Evolutionary conservation across 2,329 filamentous ascomycete genomes (phyloP).

Genomic region (Esteya vermicola): DNA sequence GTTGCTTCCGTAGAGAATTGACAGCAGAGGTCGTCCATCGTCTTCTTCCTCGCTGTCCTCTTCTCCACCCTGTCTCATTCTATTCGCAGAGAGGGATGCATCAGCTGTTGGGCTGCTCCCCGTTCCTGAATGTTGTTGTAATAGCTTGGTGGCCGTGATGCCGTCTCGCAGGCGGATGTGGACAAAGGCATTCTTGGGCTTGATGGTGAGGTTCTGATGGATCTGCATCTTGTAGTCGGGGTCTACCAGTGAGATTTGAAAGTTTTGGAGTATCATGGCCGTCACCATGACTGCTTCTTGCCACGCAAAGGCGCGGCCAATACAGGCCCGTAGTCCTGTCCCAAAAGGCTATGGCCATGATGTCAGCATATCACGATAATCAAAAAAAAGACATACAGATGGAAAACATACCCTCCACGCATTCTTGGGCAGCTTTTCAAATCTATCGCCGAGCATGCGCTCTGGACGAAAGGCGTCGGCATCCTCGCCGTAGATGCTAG

Average conservation of each 20-base stretch:
- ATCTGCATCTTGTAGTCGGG: slow-evolving; percentile 40
- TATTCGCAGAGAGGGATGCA: not conserved
- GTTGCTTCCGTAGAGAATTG: slow-evolving; percentile 58
- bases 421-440: slow-evolving; percentile 23
- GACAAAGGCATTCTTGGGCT: slow-evolving; percentile 47
- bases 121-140: slow-evolving; percentile 4
- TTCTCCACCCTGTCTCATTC: not conserved
- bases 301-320: slow-evolving; percentile 38
- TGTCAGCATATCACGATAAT: not conserved
- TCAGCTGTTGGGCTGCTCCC: not conserved
- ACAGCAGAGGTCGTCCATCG: slow-evolving; percentile 29
- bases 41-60: not conserved
- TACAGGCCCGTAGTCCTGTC: slow-evolving; percentile 36
- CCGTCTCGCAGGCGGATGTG: slow-evolving; percentile 37
- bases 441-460: slow-evolving; percentile 43
- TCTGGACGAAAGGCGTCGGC: slow-evolving; percentile 45
- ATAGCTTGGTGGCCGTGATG: slow-evolving; percentile 18
- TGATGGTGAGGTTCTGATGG: slow-evolving; percentile 41
- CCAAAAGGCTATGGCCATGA: slow-evolving; percentile 31
- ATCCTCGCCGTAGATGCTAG: slow-evolving; percentile 39
- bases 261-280: slow-evolving; percentile 52
- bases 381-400: not conserved
- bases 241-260: slow-evolving; percentile 49
- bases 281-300: slow-evolving; percentile 32
- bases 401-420: slow-evolving; percentile 22